Evolutionary conservation across 2,329 filamentous ascomycete species (phyloP), one percentile per base, ranked within the genome.

Genomic region (Talaromyces sp.): DNA sequence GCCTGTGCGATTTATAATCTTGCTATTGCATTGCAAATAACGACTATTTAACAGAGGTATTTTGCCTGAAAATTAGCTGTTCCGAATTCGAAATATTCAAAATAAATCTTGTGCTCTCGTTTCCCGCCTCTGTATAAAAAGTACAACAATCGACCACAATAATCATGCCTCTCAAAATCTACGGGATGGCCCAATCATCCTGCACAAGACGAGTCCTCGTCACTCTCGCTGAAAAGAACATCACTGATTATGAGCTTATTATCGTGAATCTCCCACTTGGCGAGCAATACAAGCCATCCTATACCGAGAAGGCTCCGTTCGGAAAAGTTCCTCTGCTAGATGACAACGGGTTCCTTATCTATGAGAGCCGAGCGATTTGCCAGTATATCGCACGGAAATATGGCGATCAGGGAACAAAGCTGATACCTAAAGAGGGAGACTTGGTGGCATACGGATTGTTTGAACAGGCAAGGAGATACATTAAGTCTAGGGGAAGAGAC

Each of bases 271-370:
- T 72, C 23, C 16, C 59, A 1, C 61, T 63, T 10, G 64, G 65
- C 33, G 73, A 72, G 52, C 72, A 76, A 16, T 73, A 70, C 59
- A 28, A 55, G 2, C 56, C 63, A 12, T 60, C 63, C 0, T 71
- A 69, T 57, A 42, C 70, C 5, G 65, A 67, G 14, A 64, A 70
- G 18, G 70, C 75, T 16, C 74, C 74, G 0, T 76, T 76, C 44
- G 74, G 74, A 1, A 74, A 73, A 63, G 64, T 76, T 0, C 74
- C 74, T 10, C 67, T 70, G n/a, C 61, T 76, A 3, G 68, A 74
- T 4, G 74, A 76, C 55, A 70, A 71, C 50, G 73, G 70, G 1
- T 59, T 59, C 14, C 33, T 30, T 9, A 27, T 59, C 23, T 53
- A 36, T 14, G 57, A 74, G 64, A 73, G 70, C 61, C 66, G 73